A percentile compares a stretch with the other conserved stretches of the same genome.
Conservation (phyloP, 2,329 filamentous ascomycete species). For the Stachybotrys chartarum region DNA sequence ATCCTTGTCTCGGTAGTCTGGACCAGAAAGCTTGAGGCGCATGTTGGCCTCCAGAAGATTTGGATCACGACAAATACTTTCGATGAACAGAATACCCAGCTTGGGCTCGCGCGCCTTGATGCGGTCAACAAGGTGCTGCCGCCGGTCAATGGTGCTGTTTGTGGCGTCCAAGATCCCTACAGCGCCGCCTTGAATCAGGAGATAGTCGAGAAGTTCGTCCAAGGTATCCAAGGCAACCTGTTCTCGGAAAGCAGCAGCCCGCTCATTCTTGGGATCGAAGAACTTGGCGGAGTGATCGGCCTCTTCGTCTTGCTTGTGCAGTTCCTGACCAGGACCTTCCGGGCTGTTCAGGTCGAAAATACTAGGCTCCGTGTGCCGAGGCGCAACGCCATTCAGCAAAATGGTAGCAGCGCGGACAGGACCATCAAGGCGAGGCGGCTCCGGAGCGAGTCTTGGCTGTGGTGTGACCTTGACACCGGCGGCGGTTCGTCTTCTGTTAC, state of each 20-base stretch:
- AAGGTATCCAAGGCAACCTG: constrained; percentile 88
- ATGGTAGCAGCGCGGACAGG: constrained; percentile 49
- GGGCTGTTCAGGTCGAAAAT: constrained; percentile 25
- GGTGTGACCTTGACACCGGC: constrained; percentile 47
- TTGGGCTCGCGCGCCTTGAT: constrained; percentile 79
- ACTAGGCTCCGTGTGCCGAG: constrained; percentile 27
- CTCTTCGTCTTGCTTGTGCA: constrained; percentile 14
- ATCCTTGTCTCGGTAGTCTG: constrained; percentile 93
- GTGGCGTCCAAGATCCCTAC: constrained; percentile 96
- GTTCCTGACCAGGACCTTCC: constrained; percentile 18
- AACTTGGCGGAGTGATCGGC: constrained; percentile 90
- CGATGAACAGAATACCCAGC: constrained; percentile 87
- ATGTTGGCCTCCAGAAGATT: constrained; percentile 89
- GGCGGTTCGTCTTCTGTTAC: constrained; percentile 77
- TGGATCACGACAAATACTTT: constrained; percentile 85
- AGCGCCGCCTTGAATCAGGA: constrained; percentile 73
- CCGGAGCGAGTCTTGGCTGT: constrained; percentile 22
- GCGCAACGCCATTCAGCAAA: constrained; percentile 44
- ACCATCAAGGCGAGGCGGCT: constrained; percentile 31
- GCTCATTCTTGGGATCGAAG: constrained; percentile 84
- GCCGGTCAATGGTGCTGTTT: constrained; percentile 85
- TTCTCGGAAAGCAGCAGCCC: constrained; percentile 76
- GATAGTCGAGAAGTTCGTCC: constrained; percentile 86
- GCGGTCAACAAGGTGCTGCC: constrained; percentile 75
- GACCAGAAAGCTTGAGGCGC: constrained; percentile 90